Base-by-base conservation (phyloP, 495 filamentous ascomycete species). In the Trichoderma asperelloides region DNA sequence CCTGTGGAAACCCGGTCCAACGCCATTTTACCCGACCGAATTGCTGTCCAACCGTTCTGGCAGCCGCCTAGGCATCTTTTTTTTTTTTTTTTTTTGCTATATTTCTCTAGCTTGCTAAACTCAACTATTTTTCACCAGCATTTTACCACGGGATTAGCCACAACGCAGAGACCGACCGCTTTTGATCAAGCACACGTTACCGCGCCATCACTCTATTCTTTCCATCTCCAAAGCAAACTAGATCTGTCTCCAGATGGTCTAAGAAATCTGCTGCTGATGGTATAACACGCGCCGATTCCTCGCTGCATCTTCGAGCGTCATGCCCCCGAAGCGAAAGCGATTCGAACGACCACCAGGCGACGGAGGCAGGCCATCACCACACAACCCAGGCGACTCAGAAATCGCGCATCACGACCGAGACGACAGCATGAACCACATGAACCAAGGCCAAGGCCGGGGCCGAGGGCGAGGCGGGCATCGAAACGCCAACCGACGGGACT, bases 281-380 rank as follows among this genome's bases (percentile, higher is more conserved):
- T 60, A 28, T 60, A 60, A 21, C 55, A 30, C 55, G 55, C 55
- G 55, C 55, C 64, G 12, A 55, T 39, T 25, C 65, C 65, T 37
- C n/a, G 65, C 65, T 33, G 45, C n/a, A 40, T 64, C 63, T 39
- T 49, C 27, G 18, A 70, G 64, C 72, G 80, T 66, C 68, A 83
- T 83, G 81, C 76, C 78, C 74, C 78, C 76, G 57, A 85, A 85
- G 77, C 77, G 84, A 68, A 86, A 85, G 78, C 80, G 83, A 75
- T 76, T 76, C 69, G 82, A 84, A 23, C 75, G 76, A 21, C 73
- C 74, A 28, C 74, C 75, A 33, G 74, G 73, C 63, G 84, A 86
- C 45, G 69, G 69, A 66, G 79, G 77, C 62, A 77, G 84, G 65
- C 81, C 83, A 13, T 76, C 84, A 28, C 84, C 84, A 37, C 80